A percentile compares a stretch with the other conserved stretches of the same genome.
Conservation (phyloP, 2,329 filamentous ascomycete species). For the Monosporascus sp. region DNA sequence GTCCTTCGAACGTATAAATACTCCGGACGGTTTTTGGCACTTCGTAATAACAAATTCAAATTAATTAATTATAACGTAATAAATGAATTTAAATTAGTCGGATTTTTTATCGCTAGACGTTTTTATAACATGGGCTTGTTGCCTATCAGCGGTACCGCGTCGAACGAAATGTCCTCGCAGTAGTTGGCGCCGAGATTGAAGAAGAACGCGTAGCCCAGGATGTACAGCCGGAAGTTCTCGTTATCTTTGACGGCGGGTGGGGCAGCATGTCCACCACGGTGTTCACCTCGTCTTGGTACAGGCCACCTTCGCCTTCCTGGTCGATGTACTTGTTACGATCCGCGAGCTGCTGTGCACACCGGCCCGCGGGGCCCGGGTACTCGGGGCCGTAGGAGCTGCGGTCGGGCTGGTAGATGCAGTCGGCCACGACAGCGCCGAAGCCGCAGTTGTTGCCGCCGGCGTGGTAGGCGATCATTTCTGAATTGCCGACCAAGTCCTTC, state of each 20-base stretch:
- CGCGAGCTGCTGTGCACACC: conserved; percentile 2
- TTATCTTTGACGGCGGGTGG: conserved; percentile 3
- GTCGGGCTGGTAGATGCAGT: conserved; percentile 8
- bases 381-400: not conserved
- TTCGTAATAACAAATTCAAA: too few relatives aligned
- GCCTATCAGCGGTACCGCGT: not conserved
- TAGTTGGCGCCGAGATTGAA: conserved; percentile 6
- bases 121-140: conserved; percentile 3
- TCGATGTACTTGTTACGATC: conserved; percentile 2
- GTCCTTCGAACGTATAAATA: too few relatives aligned
- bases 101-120: too few relatives aligned
- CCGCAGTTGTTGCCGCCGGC: conserved; percentile 8
- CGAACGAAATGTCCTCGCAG: conserved; percentile 6
- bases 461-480: conserved; percentile 8
- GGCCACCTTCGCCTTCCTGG: not conserved
- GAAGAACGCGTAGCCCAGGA: conserved; percentile 6
- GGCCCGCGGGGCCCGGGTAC: conserved; percentile 3
- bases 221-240: conserved; percentile 5
- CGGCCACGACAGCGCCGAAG: conserved; percentile 3
- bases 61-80: too few relatives aligned
- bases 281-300: conserved; percentile 4
- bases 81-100: too few relatives aligned
- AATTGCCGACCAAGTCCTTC: conserved; percentile 4
- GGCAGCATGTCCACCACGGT: conserved; percentile 3
- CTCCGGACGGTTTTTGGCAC: too few relatives aligned